phyloP scores from a whole-genome alignment of 1,139 yeast species.

The Candida tunisiensis region DNA sequence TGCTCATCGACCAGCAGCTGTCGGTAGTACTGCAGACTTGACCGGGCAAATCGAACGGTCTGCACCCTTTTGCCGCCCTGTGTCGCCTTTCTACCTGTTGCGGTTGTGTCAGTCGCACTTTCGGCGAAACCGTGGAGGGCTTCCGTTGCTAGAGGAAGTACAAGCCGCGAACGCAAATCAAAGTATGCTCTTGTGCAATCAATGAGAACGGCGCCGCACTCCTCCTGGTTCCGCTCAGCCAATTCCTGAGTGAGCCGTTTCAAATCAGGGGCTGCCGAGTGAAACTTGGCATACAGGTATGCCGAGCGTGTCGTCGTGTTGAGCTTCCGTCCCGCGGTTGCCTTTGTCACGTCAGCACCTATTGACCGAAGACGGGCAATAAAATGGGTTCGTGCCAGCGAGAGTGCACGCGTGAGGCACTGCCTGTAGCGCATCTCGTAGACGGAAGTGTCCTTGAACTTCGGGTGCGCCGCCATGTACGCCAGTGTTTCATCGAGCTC shows the following conservation, averaged over 20 bases:
- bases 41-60: too few species aligned
- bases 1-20: slow-evolving; percentile 47
- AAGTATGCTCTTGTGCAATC: too few species aligned
- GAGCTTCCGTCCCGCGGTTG: background rate
- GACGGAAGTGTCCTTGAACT: slow-evolving; percentile 52
- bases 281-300: slow-evolving; percentile 44
- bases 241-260: slow-evolving; percentile 34
- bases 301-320: slow-evolving; percentile 31
- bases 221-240: slow-evolving; percentile 27
- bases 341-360: slow-evolving; percentile 1
- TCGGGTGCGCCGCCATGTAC: slow-evolving; percentile 30
- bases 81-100: too few species aligned
- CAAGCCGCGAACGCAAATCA: too few species aligned
- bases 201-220: too few species aligned
- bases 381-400: slow-evolving; percentile 56
- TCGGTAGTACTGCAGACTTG: slow-evolving; percentile 36
- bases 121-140: too few species aligned
- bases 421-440: slow-evolving; percentile 66
- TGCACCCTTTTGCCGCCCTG: too few species aligned
- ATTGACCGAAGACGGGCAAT: slow-evolving; percentile 12
- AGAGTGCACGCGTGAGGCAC: slow-evolving; percentile 69
- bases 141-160: too few species aligned
- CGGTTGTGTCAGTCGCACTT: too few species aligned
- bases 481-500: slow-evolving; percentile 44
- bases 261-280: slow-evolving; percentile 26